Evolutionary conservation across 164 flowering plant species (phyloP), one percentile per base, ranked within the genome.

Genomic region (Pachysandra terminalis): DNA sequence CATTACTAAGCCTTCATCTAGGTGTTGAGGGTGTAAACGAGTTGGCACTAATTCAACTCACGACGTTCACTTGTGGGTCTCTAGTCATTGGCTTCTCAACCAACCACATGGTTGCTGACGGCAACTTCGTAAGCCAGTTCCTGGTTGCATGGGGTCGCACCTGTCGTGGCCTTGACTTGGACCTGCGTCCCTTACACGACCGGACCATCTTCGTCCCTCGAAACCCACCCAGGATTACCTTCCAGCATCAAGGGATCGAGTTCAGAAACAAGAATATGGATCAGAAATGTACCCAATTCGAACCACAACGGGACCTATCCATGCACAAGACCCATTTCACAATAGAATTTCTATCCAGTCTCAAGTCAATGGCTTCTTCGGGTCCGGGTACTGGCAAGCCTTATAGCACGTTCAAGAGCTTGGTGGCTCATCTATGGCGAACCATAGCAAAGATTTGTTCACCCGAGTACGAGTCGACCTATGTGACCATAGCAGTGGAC

Each of bases 401-500:
- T 1, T 76, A 66, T 45, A 78, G 68, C 70, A 78, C 81, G 0
- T 76, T 81, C 56, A 73, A 76, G 68, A 65, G 76, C 62, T 68
- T 80, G 23, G 59, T 75, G 16, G 79, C 79, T 9, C 83, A 80
- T 63, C 75, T 80, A 3, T 77, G 81, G 83, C 64, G 79, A 60
- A 65, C 63, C 22, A 63, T 80, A 22, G 77, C 83, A 0, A 64
- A 32, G 59, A 77, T 77, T 14, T 74, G 81, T 0, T 64, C 67
- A 14, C 61, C 77, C 0, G 73, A 22, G 5, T 25, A 1, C 1
- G 75, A 80, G 60, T 72, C 73, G 9, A 77, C 77, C 27, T 51
- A 61, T 3, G 26, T 80, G 6, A 60, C 68, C 48, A 70, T 80
- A 25, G 64, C 81, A 0, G 77, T 80, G n/a, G 64, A 80, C 49